Percentiles rank a stretch among this genome's conserved stretches.
Evolutionary conservation across 306 rosid species (phyloP).

Genomic region (Gynostemma pentaphyllum): DNA sequence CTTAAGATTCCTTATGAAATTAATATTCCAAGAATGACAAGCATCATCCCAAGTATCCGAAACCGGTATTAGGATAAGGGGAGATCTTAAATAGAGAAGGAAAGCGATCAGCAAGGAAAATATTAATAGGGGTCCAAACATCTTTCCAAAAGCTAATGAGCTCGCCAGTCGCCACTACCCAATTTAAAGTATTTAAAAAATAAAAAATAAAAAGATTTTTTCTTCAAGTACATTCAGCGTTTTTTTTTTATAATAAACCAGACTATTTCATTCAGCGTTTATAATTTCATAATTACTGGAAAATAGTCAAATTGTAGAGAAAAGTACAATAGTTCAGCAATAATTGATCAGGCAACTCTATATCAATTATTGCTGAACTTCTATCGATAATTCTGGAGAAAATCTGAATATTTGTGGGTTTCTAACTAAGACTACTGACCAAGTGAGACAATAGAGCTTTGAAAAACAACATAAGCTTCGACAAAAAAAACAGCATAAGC

Average conservation of each 20-base stretch:
- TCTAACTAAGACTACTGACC: slow-evolving; percentile 2
- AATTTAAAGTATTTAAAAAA: not conserved
- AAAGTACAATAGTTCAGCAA: not conserved
- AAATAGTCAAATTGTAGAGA: not conserved
- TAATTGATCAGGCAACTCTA: not conserved
- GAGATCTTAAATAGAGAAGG: too few species aligned
- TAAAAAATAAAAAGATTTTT: not conserved
- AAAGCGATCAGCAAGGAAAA: too few species aligned
- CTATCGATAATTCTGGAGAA: not conserved
- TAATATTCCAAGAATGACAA: too few species aligned
- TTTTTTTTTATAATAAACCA: too few species aligned
- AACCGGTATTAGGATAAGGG: too few species aligned
- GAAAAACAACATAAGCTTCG: not conserved
- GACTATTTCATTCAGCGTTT: not conserved
- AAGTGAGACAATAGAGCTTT: not conserved
- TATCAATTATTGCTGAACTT: too few species aligned
- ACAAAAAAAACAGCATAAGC: not conserved
- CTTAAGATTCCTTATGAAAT: too few species aligned
- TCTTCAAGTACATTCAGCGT: not conserved
- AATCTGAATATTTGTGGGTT: not conserved
- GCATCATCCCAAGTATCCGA: too few species aligned
- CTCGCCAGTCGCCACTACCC: too few species aligned
- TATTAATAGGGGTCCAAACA: too few species aligned
- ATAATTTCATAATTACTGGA: not conserved
- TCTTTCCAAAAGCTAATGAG: too few species aligned